Base-by-base conservation (phyloP, 371 early-diverging fungal species). In the Mucor racemosus region DNA sequence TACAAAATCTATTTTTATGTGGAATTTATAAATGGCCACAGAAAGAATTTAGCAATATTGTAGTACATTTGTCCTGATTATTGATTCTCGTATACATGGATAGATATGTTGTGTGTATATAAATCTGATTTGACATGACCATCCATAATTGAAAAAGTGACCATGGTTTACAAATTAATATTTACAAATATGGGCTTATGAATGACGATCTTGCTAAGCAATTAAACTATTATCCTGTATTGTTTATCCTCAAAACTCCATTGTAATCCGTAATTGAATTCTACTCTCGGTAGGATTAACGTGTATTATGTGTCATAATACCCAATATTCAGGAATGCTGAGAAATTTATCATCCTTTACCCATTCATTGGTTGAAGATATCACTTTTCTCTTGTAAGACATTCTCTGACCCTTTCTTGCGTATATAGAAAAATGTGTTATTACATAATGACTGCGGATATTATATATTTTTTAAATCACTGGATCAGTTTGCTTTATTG, bases 201-300 rank as follows among this genome's bases (percentile, higher is more conserved):
- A 50, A 50, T 26, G 50, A 50, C 50, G 19, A 50, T 26, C 50
- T 21, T 50, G 50, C 50, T 50, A 11, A 26, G 50, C 50, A 50
- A 26, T 21, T 10, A 50, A 21, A 26, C 50, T 0, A 10, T 26
- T 26, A 50, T 8, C 3, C 26, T 50, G 50, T 11, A 17, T 50
- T 19, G 50, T 26, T 50, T 50, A 19, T 50, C 1, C 10, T 11
- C 1, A 19, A 50, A 8, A 8, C 50, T 26, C 50, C 50, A 38
- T 50, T 50, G 19, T 11, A 21, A 10, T 50, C 50, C 50, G 50
- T 50, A 50, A 50, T 13, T 10, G 19, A 4, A 21, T 21, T 50
- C 50, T 19, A 50, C 26, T 26, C 7, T 10, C 10, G 50, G 44
- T n/a, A 44, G 17, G 15, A 17, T n/a, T 50, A 8, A 50, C 13